These are phyloP conservation scores for Candida glaebosa DNA, from an alignment of 805 yeast genomes.

Conservation along the genomic window DNA sequence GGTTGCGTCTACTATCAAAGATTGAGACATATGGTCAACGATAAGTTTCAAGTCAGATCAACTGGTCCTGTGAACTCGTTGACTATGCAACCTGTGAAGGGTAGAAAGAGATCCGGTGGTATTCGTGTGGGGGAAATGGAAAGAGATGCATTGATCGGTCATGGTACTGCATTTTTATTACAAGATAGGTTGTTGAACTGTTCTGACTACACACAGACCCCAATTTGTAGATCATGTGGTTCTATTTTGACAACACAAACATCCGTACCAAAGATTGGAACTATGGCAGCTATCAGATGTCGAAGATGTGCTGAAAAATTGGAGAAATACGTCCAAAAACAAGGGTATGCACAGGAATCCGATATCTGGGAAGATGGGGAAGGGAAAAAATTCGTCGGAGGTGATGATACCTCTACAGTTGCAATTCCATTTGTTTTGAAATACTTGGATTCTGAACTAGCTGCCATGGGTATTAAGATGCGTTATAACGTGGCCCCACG, in stretches of 20 bases:
- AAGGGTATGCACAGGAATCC: slow-evolving; percentile 55
- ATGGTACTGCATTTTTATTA: slow-evolving; percentile 91
- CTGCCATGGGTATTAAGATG: slow-evolving; percentile 97
- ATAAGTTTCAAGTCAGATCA: slow-evolving; percentile 98
- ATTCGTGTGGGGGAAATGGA: slow-evolving; percentile 99
- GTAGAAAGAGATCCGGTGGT: slow-evolving; percentile 98
- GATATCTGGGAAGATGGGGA: slow-evolving; percentile 97
- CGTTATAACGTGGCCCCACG: slow-evolving; percentile 78
- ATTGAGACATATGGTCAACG: slow-evolving; percentile 98
- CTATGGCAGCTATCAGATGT: slow-evolving; percentile 74
- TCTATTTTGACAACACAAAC: slow-evolving; percentile 85
- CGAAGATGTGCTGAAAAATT: slow-evolving; percentile 83
- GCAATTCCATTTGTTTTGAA: slow-evolving; percentile 96
- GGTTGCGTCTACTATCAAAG: slow-evolving; percentile 98
- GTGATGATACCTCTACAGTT: slow-evolving; percentile 88
- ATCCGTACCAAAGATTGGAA: slow-evolving; percentile 88
- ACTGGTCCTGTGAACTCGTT: slow-evolving; percentile 97
- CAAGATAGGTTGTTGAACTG: slow-evolving; percentile 95
- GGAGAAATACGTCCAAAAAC: slow-evolving; percentile 49
- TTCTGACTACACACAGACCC: slow-evolving; percentile 90
- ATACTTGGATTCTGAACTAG: slow-evolving; percentile 89
- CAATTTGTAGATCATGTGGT: slow-evolving; percentile 91
- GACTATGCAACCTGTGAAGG: slow-evolving; percentile 99
- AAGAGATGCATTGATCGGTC: slow-evolving; percentile 98
- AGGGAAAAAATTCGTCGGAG: slow-evolving; percentile 88